phyloP scores from a whole-genome alignment of 129 eudicot species.

The sunflower (Helianthus annuus) region HanXRQr2.0-SUNRISE NC_035448.2:191022621-191023120 shows the following conservation, averaged over 20 bases:
- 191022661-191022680: not conserved
- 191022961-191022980: slow-evolving; percentile 75
- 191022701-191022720: slow-evolving; percentile 84
- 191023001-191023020: slow-evolving; percentile 86
- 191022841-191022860: not conserved
- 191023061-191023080: slow-evolving; percentile 87
- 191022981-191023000: slow-evolving; percentile 88
- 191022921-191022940: slow-evolving; percentile 91
- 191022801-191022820: slow-evolving; percentile 96
- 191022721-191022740: slow-evolving; percentile 78
- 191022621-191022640: no score
- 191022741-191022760: slow-evolving; percentile 67
- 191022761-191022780: slow-evolving; percentile 71
- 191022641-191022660: not conserved
- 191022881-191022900: slow-evolving; percentile 10
- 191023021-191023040: slow-evolving; percentile 81
- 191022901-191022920: slow-evolving; percentile 74
- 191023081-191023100: slow-evolving; percentile 98
- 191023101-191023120: slow-evolving; percentile 95
- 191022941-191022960: slow-evolving; percentile 83
- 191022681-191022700: slow-evolving; percentile 77
- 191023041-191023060: slow-evolving; percentile 80
- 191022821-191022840: slow-evolving; percentile 70
- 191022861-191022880: not conserved
- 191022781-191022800: slow-evolving; percentile 86